Conservation (phyloP, 306 rosid species). For the Acacia confusa region DNA sequence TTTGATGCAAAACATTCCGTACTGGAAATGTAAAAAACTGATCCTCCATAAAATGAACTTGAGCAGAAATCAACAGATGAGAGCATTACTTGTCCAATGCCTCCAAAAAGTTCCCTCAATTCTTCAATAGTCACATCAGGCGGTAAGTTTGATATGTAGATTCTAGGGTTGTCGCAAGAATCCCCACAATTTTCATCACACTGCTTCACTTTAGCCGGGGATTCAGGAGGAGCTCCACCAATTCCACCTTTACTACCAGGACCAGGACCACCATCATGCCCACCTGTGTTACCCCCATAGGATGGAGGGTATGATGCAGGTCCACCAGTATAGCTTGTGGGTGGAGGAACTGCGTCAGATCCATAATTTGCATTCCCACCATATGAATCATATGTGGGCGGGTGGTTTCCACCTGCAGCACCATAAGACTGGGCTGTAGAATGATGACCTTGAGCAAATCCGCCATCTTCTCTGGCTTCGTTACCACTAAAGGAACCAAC, state of each 20-base stretch:
- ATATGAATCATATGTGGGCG: slow-evolving; percentile 52
- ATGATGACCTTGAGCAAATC: slow-evolving; percentile 72
- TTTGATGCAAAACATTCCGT: background rate
- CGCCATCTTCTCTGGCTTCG: slow-evolving; percentile 81
- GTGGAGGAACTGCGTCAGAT: slow-evolving; percentile 93
- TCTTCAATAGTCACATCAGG: slow-evolving; percentile 90
- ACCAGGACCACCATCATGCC: slow-evolving; percentile 59
- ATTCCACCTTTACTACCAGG: slow-evolving; percentile 72
- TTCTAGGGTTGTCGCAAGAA: slow-evolving; percentile 92
- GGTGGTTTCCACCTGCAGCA: slow-evolving; percentile 61
- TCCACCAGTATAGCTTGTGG: slow-evolving; percentile 84
- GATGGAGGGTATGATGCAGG: slow-evolving; percentile 84
- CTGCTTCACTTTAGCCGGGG: slow-evolving; percentile 81
- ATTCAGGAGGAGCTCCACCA: slow-evolving; percentile 66
- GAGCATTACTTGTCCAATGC: slow-evolving; percentile 95
- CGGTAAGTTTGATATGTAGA: slow-evolving; percentile 93
- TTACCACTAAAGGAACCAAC: slow-evolving; percentile 59
- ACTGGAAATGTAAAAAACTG: background rate
- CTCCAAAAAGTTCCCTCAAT: slow-evolving; percentile 89
- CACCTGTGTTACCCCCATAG: slow-evolving; percentile 65
- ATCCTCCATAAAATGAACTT: slow-evolving; percentile 11
- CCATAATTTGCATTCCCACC: slow-evolving; percentile 70
- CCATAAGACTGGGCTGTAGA: slow-evolving; percentile 63
- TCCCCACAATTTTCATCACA: slow-evolving; percentile 88
- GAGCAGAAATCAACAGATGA: slow-evolving; percentile 35